Evolutionary conservation across 768 basidiomycete species (phyloP).

Genomic region (Suillus hirtellus): DNA sequence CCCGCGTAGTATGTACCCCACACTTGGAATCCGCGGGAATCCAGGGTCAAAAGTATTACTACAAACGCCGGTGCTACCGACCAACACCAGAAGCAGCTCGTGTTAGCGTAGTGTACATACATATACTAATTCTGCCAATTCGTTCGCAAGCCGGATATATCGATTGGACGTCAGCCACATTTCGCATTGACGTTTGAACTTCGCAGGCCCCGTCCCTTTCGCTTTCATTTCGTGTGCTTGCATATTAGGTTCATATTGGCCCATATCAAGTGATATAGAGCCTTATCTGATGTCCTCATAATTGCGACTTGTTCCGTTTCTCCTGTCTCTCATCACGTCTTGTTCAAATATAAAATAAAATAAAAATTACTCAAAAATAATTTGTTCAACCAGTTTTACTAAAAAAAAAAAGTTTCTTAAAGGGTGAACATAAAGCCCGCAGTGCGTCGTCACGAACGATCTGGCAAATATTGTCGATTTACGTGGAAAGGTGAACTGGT

Average conservation of each 20-base stretch:
- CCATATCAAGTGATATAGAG: not conserved
- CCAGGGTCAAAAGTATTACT: not conserved
- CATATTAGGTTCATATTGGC: not conserved
- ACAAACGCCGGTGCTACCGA: not conserved
- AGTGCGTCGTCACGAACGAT: not conserved
- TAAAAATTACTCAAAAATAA: not conserved
- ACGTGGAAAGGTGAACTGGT: not conserved
- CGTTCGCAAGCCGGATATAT: slow-evolving; percentile 6
- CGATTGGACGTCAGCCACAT: not conserved
- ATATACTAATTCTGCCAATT: not conserved
- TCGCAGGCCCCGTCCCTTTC: not conserved
- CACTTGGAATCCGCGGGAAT: slow-evolving; percentile 6
- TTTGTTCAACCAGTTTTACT: not conserved
- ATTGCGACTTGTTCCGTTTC: not conserved
- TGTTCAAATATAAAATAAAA: not conserved
- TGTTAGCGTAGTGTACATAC: not conserved
- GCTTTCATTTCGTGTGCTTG: not conserved
- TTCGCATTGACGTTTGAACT: not conserved
- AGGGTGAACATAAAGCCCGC: not conserved
- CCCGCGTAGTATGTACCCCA: not conserved
- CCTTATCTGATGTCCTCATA: not conserved
- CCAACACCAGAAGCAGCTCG: not conserved
- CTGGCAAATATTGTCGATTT: not conserved
- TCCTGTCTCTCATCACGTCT: not conserved
- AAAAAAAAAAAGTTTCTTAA: not conserved